These are phyloP conservation scores for Akanthomyces lecanii DNA, from an alignment of 2,329 filamentous ascomycete species.

Conservation along the genomic window DNA sequence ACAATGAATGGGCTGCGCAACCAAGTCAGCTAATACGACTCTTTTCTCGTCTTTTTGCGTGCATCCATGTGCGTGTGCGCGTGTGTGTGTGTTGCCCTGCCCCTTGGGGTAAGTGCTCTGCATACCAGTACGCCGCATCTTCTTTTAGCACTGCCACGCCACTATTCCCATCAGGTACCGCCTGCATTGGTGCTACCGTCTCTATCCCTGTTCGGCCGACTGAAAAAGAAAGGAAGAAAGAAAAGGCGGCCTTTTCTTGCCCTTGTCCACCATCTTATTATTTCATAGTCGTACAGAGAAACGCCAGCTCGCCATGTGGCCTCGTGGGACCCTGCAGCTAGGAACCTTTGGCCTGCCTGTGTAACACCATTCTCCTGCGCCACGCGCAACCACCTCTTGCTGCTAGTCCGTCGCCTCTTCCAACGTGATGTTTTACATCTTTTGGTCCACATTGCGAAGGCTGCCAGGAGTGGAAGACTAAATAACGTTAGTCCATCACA, in stretches of 20 bases:
- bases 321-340: slow-evolving; percentile 10
- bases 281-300: background rate
- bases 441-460: background rate
- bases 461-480: background rate
- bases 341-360: background rate
- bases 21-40: slow-evolving; percentile 3
- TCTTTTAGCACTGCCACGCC: slow-evolving; percentile 7
- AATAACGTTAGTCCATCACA: background rate
- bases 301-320: background rate
- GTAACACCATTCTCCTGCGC: background rate
- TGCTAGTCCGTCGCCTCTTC: too few relatives aligned
- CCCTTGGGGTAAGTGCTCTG: background rate
- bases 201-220: background rate
- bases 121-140: background rate
- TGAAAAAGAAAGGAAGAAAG: background rate
- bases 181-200: background rate
- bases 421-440: background rate
- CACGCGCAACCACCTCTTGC: background rate
- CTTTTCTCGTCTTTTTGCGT: background rate
- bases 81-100: background rate
- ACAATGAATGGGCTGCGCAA: background rate
- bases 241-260: background rate
- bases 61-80: too few relatives aligned
- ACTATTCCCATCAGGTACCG: background rate
- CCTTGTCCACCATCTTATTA: background rate